phyloP scores from a whole-genome alignment of 1,284 basidiomycete genomes.

The Retiboletus flavoniger region DNA sequence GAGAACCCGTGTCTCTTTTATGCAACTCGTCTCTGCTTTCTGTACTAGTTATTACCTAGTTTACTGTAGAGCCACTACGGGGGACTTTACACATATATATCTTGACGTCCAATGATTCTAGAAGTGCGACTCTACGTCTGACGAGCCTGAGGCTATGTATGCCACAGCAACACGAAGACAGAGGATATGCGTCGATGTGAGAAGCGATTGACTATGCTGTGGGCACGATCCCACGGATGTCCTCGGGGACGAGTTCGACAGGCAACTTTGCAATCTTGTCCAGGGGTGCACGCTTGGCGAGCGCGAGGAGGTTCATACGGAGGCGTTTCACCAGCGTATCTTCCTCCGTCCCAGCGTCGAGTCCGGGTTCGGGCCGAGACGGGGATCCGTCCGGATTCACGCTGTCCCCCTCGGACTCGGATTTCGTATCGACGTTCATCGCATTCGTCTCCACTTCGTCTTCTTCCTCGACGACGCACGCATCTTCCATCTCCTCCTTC shows the following conservation, averaged over 20 bases:
- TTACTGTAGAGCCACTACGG: constrained; percentile 13
- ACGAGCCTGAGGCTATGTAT: background rate
- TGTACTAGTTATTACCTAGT: constrained; percentile 18
- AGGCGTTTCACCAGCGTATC: constrained; percentile 53
- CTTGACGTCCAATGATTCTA: constrained; percentile 1
- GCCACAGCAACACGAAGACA: background rate
- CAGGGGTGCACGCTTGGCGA: constrained; percentile 71
- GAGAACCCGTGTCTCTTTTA: background rate
- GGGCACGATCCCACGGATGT: constrained; percentile 62
- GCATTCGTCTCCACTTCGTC: constrained; percentile 9
- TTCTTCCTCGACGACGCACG: background rate
- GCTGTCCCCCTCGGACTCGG: background rate
- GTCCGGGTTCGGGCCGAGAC: background rate
- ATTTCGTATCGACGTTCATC: constrained; percentile 28
- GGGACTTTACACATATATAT: constrained; percentile 1
- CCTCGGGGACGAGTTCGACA: constrained; percentile 61
- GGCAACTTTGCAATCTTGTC: constrained; percentile 67
- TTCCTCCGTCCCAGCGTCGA: constrained; percentile 34
- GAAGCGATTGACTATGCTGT: constrained; percentile 13
- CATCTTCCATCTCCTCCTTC: constrained; percentile 12
- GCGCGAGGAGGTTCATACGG: constrained; percentile 65
- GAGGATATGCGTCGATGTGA: background rate
- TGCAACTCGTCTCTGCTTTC: constrained; percentile 1
- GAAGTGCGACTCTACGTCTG: background rate
- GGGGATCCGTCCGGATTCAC: background rate